Percentiles rank a stretch among this genome's conserved stretches.
These are phyloP conservation scores for Lophiotrema nucula DNA, from an alignment of 495 filamentous ascomycete species.

Conservation along the genomic window DNA sequence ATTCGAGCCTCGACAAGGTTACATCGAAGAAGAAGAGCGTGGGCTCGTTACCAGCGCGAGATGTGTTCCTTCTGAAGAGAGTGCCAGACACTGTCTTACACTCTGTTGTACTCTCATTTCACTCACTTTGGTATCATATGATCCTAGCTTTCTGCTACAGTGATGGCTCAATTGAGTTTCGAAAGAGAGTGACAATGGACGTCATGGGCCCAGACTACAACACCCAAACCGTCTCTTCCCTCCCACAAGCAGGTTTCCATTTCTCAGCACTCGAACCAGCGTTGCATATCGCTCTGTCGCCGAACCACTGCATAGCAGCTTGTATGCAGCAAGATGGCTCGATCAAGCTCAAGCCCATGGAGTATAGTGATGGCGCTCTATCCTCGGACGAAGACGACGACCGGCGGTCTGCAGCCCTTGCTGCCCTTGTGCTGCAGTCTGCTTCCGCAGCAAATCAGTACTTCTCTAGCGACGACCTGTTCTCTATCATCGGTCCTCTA, in stretches of 20 bases:
- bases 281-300: slow-evolving; percentile 62
- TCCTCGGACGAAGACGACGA: slow-evolving; percentile 23
- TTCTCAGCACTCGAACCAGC: slow-evolving; percentile 54
- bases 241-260: slow-evolving; percentile 72
- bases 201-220: slow-evolving; percentile 62
- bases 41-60: slow-evolving; percentile 32
- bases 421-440: slow-evolving; percentile 60
- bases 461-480: slow-evolving; percentile 69
- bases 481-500: slow-evolving; percentile 55
- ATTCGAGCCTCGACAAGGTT: slow-evolving; percentile 73
- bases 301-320: slow-evolving; percentile 67
- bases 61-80: slow-evolving; percentile 60
- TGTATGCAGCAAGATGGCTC: slow-evolving; percentile 64
- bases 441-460: slow-evolving; percentile 55
- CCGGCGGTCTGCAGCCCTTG: slow-evolving; percentile 45
- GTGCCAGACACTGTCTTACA: slow-evolving; percentile 63
- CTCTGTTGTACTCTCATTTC: slow-evolving; percentile 67
- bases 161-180: slow-evolving; percentile 75
- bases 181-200: slow-evolving; percentile 68
- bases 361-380: slow-evolving; percentile 43
- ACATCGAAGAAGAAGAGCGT: slow-evolving; percentile 60
- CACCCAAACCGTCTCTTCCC: slow-evolving; percentile 60
- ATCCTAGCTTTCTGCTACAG: slow-evolving; percentile 67
- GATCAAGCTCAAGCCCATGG: slow-evolving; percentile 62
- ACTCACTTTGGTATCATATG: slow-evolving; percentile 63